These are phyloP conservation scores for Mortierella sp. DNA, from an alignment of 371 early-diverging fungal genomes.

Conservation along the genomic window DNA sequence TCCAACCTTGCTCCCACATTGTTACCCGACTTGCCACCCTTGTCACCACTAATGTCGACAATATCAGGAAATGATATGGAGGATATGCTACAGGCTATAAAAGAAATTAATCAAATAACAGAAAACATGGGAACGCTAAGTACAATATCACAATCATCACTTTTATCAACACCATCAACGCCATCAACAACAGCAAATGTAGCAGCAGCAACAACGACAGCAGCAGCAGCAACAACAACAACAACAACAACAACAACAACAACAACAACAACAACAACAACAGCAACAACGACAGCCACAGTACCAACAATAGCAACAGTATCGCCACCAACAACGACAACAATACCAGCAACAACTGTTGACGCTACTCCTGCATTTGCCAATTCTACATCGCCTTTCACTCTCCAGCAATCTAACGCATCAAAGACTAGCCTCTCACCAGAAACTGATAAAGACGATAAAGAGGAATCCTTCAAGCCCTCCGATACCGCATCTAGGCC, in stretches of 20 bases:
- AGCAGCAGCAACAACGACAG: background rate
- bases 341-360: background rate
- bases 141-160: no score
- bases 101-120: background rate
- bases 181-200: background rate
- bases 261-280: background rate
- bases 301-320: background rate
- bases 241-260: background rate
- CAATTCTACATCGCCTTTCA: background rate
- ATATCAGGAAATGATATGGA: background rate
- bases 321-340: background rate
- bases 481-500: slow-evolving; percentile 8
- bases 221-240: background rate
- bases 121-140: background rate
- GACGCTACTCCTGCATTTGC: background rate
- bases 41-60: slow-evolving; percentile 2
- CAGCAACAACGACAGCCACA: background rate
- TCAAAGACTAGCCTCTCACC: background rate
- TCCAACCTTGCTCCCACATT: background rate
- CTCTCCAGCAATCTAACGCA: background rate
- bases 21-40: background rate
- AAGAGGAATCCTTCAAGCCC: background rate
- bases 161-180: no score
- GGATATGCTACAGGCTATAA: background rate
- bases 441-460: background rate